Conservation (phyloP, 164 flowering plant species). For the Stephania cephalantha region DNA sequence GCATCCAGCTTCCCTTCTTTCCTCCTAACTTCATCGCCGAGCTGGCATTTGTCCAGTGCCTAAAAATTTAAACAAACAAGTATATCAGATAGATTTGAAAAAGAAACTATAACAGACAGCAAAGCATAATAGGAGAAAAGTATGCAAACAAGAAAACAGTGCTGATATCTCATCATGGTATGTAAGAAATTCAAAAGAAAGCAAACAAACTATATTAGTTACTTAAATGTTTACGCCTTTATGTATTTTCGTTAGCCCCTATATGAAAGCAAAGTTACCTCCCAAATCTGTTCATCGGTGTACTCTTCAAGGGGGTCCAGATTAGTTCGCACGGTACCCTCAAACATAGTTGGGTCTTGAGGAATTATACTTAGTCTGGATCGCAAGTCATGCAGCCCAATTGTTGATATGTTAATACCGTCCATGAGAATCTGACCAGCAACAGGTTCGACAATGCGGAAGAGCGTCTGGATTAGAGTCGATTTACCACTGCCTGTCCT, state of each 20-base stretch:
- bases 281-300: constrained; percentile 44
- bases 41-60: constrained; percentile 43
- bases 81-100: background rate
- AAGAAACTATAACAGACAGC: background rate
- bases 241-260: background rate
- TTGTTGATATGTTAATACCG: constrained; percentile 29
- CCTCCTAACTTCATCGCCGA: constrained; percentile 35
- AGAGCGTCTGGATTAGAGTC: constrained; percentile 37
- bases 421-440: constrained; percentile 35
- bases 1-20: constrained; percentile 34
- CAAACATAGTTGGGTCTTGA: constrained; percentile 46
- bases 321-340: constrained; percentile 35
- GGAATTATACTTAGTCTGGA: constrained; percentile 42
- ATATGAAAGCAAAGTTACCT: constrained; percentile 20
- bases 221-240: too few species aligned
- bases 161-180: too few species aligned
- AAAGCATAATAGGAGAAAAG: background rate
- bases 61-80: constrained; percentile 11
- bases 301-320: constrained; percentile 40
- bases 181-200: too few species aligned
- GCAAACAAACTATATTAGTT: too few species aligned
- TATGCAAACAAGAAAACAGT: too few species aligned
- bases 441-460: constrained; percentile 39
- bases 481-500: constrained; percentile 48
- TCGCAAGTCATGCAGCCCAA: constrained; percentile 41